Conservation (phyloP, 805 yeast genomes). For the Yarrowia phangngaensis region DNA sequence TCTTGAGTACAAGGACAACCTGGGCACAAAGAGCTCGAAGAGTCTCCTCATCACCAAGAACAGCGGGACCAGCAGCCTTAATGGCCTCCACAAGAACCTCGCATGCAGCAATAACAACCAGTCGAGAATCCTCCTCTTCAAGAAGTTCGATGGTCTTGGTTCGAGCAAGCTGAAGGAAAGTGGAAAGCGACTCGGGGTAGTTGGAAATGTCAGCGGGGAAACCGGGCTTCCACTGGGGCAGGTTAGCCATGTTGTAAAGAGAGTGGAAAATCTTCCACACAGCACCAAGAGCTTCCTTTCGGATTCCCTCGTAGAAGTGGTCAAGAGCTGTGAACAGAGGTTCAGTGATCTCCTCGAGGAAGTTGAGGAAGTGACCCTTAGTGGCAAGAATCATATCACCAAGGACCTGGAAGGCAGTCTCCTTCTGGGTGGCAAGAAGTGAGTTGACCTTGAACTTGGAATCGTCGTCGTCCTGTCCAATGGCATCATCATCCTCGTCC, state of each 20-base stretch:
- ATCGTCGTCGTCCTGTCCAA: constrained; percentile 43
- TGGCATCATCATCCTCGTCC: constrained; percentile 43
- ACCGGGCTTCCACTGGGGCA: constrained; percentile 39
- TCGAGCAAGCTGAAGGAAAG: constrained; percentile 64
- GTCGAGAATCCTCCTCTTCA: constrained; percentile 76
- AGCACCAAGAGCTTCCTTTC: constrained; percentile 77
- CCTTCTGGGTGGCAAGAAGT: constrained; percentile 93
- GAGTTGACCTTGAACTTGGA: constrained; percentile 83
- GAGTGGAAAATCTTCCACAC: constrained; percentile 81
- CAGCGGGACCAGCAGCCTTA: constrained; percentile 63
- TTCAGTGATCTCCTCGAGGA: constrained; percentile 61
- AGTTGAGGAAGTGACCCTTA: constrained; percentile 71
- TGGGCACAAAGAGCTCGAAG: constrained; percentile 68
- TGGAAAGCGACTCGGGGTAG: constrained; percentile 48
- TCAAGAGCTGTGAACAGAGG: constrained; percentile 67
- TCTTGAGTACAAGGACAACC: constrained; percentile 68
- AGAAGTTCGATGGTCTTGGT: constrained; percentile 57
- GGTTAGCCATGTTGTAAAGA: constrained; percentile 43
- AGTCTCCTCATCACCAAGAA: constrained; percentile 53
- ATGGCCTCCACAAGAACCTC: constrained; percentile 69
- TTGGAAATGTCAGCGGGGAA: constrained; percentile 33
- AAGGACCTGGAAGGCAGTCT: constrained; percentile 86
- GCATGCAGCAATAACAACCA: constrained; percentile 74
- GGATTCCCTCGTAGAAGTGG: constrained; percentile 79
- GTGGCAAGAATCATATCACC: constrained; percentile 87